Base-by-base conservation (phyloP, 768 basidiomycete species). In the Psilocybe sp. region DNA sequence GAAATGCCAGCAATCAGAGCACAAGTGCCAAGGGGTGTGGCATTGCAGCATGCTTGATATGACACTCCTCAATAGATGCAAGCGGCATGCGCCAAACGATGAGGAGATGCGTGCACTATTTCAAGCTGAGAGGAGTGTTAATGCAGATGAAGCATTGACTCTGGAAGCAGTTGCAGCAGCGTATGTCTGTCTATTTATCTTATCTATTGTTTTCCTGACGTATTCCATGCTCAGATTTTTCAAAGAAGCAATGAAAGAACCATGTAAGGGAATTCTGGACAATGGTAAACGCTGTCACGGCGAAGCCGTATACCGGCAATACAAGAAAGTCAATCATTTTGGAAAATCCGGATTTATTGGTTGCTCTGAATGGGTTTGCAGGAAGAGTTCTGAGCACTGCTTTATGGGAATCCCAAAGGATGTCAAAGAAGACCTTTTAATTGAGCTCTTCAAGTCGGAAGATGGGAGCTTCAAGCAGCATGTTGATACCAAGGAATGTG, bases 201-300 rank as follows among this genome's bases (percentile, higher is more conserved):
- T 6, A 36, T 18, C 31, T 10, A 46, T 6, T 9, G 33, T n/a
- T 14, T 36, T n/a, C n/a, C n/a, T n/a, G n/a, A n/a, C n/a, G n/a
- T n/a, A n/a, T n/a, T n/a, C n/a, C n/a, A n/a, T n/a, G n/a, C n/a
- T n/a, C n/a, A 43, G 42, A 34, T 48, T 48, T 33, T 48, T 20
- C 23, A 40, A 48, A 18, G 38, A 48, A 6, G 37, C 36, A 40
- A 48, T 48, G 47, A 48, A 48, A 41, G 47, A 48, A 37, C 47
- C 47, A 1, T 48, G 47, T 23, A 5, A 40, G 10, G 47, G 13
- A 1, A 18, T 4, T 6, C 5, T 48, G 2, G 15, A 14, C 23
- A 38, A 40, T 40, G 47, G 39, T 5, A 35, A 36, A 5, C 8
- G 31, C 12, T 48, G 47, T 15, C n/a, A 48, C 23, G 44, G 44